These are phyloP conservation scores for Cryptosporidium meleagridis DNA, from an alignment of 169 alveolate genomes.

Conservation along the genomic window DNA sequence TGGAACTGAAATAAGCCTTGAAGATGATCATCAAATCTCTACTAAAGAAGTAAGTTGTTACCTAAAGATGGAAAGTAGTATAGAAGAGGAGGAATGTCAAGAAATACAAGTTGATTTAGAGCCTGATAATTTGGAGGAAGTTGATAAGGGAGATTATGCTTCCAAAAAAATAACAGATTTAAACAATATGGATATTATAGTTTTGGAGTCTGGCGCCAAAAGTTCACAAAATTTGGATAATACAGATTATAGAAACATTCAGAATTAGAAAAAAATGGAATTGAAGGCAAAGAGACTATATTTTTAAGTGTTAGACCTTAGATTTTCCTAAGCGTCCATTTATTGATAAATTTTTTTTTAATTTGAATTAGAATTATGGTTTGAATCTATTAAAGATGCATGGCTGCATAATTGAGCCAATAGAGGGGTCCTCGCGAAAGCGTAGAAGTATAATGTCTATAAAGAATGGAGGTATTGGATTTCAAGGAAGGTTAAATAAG, in stretches of 20 bases:
- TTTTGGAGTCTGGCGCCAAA: conserved; percentile 6
- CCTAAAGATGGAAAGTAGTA: background rate
- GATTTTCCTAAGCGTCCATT: no score
- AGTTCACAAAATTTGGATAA: background rate
- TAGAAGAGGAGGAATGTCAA: background rate
- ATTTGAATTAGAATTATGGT: background rate
- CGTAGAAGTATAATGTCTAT: conserved; percentile 10
- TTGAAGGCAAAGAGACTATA: background rate
- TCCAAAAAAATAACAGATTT: background rate
- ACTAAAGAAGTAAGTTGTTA: background rate
- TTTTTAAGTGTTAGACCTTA: no score
- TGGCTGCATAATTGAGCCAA: background rate
- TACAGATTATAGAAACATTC: background rate
- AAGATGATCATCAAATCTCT: background rate
- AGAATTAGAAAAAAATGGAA: background rate
- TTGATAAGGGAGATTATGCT: background rate
- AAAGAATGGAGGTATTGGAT: background rate
- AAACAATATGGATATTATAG: background rate
- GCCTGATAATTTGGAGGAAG: background rate
- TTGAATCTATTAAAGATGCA: conserved; percentile 3
- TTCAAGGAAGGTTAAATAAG: background rate
- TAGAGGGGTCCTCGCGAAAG: conserved; percentile 7
- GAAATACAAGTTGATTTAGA: background rate
- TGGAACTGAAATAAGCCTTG: background rate
- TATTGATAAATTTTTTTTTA: no score